Evolutionary conservation across 2,329 filamentous ascomycete genomes (phyloP), one percentile per base, ranked within the genome.

Genomic region (Talaromyces amestolkiae): DNA sequence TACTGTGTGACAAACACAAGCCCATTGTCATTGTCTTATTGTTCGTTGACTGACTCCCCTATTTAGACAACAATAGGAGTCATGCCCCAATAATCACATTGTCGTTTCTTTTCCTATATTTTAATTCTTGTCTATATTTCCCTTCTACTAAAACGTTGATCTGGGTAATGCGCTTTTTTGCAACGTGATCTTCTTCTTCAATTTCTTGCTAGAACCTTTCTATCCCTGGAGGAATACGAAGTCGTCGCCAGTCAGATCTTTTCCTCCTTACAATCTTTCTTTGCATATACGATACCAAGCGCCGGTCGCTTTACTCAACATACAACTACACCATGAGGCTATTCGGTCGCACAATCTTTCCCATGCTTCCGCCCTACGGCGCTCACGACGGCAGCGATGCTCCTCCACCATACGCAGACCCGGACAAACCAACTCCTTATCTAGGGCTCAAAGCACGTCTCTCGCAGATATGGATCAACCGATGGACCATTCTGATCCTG

Each of bases 401-500:
- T 74, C 75, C 74, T 65, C 78, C 85, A 78, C 84, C 84, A 80
- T 82, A 84, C 78, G 78, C 83, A 74, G 84, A 87, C 76, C 88
- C 90, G 69, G 85, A 87, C 77, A 87, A 87, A 75, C 85, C 91
- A 74, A 97, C 93, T 69, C 94, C 95, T 68, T 98, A 98, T 78
- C 90, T 99, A 69, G 93, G 93, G 72, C 87, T 97, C 74, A 88
- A 89, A 74, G 89, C 94, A 72, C 89, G 93, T 73, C 85, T 98
- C 72, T 98, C 95, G 61, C 95, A 99, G 83, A 86, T 96, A 78
- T 97, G 94, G 93, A 89, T 99, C 81, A 98, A 99, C 83, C 87
- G 91, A 78, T 99, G 95, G 95, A 98, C 95, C 45, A 84, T 98
- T 67, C 85, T 99, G 58, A 84, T 98, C 58, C 78, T 97, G 66